Conservation (phyloP, 2,329 filamentous ascomycete genomes). For the Tolypocladium tropicale region DNA sequence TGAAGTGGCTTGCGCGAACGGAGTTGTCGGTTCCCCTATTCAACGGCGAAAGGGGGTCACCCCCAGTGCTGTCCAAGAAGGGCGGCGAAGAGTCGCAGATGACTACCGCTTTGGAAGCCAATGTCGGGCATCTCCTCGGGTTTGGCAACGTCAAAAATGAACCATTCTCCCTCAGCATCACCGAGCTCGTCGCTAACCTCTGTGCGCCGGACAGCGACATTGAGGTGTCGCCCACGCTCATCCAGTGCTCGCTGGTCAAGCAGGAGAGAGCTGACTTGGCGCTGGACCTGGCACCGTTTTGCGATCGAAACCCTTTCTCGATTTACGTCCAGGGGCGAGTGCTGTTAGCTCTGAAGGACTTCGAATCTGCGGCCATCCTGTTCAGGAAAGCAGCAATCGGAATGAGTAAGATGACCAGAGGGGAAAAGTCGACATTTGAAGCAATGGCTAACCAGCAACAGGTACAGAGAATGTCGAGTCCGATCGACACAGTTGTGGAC, state of each 20-base stretch:
- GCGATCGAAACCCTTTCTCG: constrained; percentile 48
- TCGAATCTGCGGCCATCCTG: constrained; percentile 58
- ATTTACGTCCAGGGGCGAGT: constrained; percentile 81
- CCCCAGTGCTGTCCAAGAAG: constrained; percentile 26
- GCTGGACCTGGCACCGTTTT: constrained; percentile 45
- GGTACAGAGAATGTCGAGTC: constrained; percentile 34
- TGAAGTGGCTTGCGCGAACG: constrained; percentile 56
- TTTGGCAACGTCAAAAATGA: constrained; percentile 40
- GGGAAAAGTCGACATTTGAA: no score
- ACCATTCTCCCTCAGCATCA: constrained; percentile 48
- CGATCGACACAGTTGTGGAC: constrained; percentile 48
- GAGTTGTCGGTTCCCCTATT: constrained; percentile 41
- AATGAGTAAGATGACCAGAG: constrained; percentile 69
- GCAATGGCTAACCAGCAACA: constrained; percentile 11
- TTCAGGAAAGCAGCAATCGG: constrained; percentile 79
- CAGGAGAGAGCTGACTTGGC: constrained; percentile 50
- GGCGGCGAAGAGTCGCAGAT: constrained; percentile 34
- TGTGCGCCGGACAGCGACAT: constrained; percentile 57
- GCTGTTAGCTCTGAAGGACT: constrained; percentile 62
- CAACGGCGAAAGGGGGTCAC: constrained; percentile 24
- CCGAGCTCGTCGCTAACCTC: constrained; percentile 55
- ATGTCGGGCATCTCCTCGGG: constrained; percentile 53
- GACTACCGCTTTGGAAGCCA: constrained; percentile 49
- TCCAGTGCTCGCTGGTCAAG: constrained; percentile 53
- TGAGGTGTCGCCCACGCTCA: constrained; percentile 48